Base-by-base conservation (phyloP, 2,329 filamentous ascomycete genomes). In the Penicillium brevicompactum region DNA sequence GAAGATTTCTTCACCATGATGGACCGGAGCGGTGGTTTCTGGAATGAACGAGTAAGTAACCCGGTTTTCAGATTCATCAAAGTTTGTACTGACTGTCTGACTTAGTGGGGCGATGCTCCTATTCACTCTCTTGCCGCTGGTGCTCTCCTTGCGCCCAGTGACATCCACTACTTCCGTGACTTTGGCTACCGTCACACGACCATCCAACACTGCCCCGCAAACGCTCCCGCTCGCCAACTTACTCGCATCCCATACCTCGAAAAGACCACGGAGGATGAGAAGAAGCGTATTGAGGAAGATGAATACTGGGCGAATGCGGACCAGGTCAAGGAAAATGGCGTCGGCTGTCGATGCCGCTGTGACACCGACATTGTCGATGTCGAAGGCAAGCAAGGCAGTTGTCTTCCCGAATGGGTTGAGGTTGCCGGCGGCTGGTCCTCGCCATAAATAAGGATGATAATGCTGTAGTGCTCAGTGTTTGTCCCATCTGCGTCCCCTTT, bases 1-100 rank as follows among this genome's bases (percentile, higher is more conserved):
- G 89, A 96, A 67, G 94, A 97, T 63, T 99, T 99, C 75, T 99
- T 99, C 75, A 82, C 97, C 69, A 95, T 96, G 89, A 97, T 99
- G 93, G 94, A 99, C 73, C 87, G 88, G 60, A 97, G 92, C 72
- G 94, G 94, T 62, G 94, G 94, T 46, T 99, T 99, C 78, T 99
- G 94, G 94, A 97, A 95, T 87, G 94, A 99, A 80, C 83, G 94
- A 75, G 92, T 96, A 85, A 78, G 84, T 76, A n/a, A 13, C 37
- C 48, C 47, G 47, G 50, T 21, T 18, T 9, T 13, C 32, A 38
- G 50, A 47, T 53, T 43, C 18, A 3, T 22, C 13, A 30, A 34
- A 14, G 47, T 32, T 7, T 24, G 22, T 54, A 53, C 57, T 70
- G 68, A 66, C 76, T 80, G 65, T 62, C 44, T 55, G 6, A 10